Evolutionary conservation across 2,329 filamentous ascomycete genomes (phyloP).

Genomic region (Magnaporthiopsis incrustans): DNA sequence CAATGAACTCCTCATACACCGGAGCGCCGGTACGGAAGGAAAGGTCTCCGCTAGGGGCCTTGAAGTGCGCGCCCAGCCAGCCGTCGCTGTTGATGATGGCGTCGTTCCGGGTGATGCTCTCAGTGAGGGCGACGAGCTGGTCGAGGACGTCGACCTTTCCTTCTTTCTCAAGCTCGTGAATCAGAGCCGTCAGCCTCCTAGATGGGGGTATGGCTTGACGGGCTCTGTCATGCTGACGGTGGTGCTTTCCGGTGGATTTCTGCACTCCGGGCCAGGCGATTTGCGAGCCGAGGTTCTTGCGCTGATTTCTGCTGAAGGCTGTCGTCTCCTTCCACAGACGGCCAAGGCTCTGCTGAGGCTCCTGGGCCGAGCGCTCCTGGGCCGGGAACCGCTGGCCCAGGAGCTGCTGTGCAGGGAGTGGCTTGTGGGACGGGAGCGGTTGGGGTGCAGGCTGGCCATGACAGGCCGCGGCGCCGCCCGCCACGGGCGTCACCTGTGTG

Average conservation of each 20-base stretch:
- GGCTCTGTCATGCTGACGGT: too few species aligned
- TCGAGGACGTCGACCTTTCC: neutral
- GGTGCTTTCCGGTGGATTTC: neutral
- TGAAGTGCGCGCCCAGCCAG: neutral
- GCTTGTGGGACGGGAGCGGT: too few species aligned
- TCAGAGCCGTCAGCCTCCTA: neutral
- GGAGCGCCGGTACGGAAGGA: too few species aligned
- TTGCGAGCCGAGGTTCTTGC: neutral
- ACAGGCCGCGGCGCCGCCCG: too few species aligned
- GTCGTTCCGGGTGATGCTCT: neutral
- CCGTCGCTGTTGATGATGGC: neutral
- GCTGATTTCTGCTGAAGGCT: too few species aligned
- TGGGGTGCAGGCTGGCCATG: too few species aligned
- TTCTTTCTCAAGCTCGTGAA: neutral
- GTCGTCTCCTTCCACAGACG: too few species aligned
- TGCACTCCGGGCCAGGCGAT: neutral
- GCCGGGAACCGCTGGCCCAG: too few species aligned
- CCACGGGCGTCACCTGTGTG: neutral
- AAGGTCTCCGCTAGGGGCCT: neutral
- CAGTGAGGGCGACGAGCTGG: neutral
- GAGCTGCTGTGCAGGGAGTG: too few species aligned
- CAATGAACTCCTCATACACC: neutral
- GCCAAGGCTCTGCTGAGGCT: too few species aligned
- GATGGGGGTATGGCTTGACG: too few species aligned
- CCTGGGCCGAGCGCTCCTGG: too few species aligned